Conservation (phyloP, 163 green algal species). For the Scenedesmus sp. region DNA sequence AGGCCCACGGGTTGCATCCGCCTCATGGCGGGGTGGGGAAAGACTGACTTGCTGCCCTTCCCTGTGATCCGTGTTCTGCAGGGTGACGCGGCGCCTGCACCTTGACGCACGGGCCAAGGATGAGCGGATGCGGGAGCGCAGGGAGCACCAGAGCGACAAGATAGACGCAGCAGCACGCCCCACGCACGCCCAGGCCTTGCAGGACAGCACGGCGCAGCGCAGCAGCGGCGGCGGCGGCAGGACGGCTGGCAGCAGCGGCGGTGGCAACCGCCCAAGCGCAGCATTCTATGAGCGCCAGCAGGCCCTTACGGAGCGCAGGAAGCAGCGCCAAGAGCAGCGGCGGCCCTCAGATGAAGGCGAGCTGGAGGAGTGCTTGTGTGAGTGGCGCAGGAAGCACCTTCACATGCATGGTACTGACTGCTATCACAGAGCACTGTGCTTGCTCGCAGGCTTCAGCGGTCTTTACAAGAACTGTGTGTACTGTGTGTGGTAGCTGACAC, state of each 20-base stretch:
- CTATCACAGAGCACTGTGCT: background rate
- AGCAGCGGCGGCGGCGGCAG: background rate
- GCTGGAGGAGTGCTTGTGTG: conserved; percentile 37
- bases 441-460: too few species aligned
- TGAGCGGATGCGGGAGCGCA: conserved; percentile 1
- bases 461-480: too few species aligned
- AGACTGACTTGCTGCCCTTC: background rate
- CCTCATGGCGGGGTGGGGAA: background rate
- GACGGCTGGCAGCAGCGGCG: background rate
- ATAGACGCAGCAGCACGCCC: background rate
- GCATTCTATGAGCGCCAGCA: conserved; percentile 26
- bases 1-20: background rate
- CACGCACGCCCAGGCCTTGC: background rate
- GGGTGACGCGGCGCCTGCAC: conserved; percentile 12
- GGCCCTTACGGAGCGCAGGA: background rate
- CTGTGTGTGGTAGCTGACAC: too few species aligned
- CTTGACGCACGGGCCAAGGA: conserved; percentile 30
- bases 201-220: background rate
- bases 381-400: too few species aligned
- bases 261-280: background rate
- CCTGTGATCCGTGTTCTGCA: background rate
- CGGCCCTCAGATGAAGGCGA: conserved; percentile 10
- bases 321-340: background rate
- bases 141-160: background rate
- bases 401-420: background rate